These are phyloP conservation scores for Mimosa bimucronata DNA, from an alignment of 306 rosid species.

Conservation along the genomic window DNA sequence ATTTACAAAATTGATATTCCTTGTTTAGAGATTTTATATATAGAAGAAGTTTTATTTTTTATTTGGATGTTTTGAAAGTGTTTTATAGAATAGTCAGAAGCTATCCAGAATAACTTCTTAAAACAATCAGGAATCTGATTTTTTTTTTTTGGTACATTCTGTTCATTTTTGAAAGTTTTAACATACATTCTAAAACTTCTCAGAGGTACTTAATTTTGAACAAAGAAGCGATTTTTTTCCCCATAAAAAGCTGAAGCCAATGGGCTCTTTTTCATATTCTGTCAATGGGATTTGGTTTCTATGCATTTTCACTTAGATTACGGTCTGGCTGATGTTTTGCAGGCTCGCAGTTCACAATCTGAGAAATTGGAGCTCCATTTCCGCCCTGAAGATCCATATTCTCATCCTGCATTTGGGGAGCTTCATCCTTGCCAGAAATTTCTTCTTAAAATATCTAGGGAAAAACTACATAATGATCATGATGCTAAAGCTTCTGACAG, in stretches of 20 bases:
- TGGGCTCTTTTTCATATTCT: neutral
- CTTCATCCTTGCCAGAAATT: conserved; percentile 65
- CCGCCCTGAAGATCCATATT: conserved; percentile 83
- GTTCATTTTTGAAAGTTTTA: neutral
- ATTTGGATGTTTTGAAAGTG: neutral
- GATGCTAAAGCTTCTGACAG: conserved; percentile 35
- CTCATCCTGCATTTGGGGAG: conserved; percentile 86
- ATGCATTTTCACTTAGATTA: neutral
- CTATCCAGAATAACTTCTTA: neutral
- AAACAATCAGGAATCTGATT: neutral
- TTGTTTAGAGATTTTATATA: neutral
- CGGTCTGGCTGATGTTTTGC: conserved; percentile 22
- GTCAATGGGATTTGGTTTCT: neutral
- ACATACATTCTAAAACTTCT: neutral
- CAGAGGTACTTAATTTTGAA: neutral
- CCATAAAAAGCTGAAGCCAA: neutral
- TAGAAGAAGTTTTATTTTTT: too few species aligned
- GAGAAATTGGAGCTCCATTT: conserved; percentile 79
- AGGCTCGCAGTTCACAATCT: conserved; percentile 66
- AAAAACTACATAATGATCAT: conserved; percentile 31
- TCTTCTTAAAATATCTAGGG: conserved; percentile 72
- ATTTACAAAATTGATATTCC: too few species aligned
- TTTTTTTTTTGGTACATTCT: neutral
- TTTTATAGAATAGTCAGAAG: neutral
- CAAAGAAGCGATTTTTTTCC: neutral